Base-by-base conservation (phyloP, 2,329 filamentous ascomycete genomes). In the Cercospora citrullina region DNA sequence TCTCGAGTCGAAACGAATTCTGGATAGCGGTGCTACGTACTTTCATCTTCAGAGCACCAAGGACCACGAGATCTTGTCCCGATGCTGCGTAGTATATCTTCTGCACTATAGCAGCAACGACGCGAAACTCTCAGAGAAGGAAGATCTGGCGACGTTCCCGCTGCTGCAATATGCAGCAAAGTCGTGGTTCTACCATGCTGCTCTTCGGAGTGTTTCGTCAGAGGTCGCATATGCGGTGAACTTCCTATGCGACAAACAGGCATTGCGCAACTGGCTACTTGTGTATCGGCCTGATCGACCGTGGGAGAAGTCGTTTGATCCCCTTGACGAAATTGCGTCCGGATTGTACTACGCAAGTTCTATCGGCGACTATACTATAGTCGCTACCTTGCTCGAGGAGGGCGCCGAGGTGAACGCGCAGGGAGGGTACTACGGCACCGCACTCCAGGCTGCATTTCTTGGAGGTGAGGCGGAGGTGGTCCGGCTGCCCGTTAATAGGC, bases 1-100 rank as follows among this genome's bases (percentile, higher is more conserved):
- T 59, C 67, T 75, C 14, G 65, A 69, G 18, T 74, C 72, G 12
- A 28, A 66, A 16, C 68, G 70, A 4, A 70, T 72, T 36, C 23
- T 65, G 8, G 42, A 62, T 39, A 63, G 69, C 30, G 39, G 31
- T 42, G 65, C 66, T 1, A 30, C 33, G 10, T 36, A 66, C 26
- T 72, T 72, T 48, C 48, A 45, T 26, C 63, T 72, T 45, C 31
- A 66, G 16, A 58, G 23, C n/a, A 10, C 51, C 9, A 60, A 30
- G n/a, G 69, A 64, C 16, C 69, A 72, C 53, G 12, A 31, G 31
- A 10, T 64, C 7, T 36, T 72, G 16, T 30, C 57, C 5, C 64
- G 71, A 45, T 67, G 67, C 67, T 72, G 67, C 63, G 21, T 72
- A 12, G 18, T n/a, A 61, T 33, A 65, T 57, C 26, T 72, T 71